Percentiles rank a stretch among this genome's conserved stretches.
These are phyloP conservation scores for Diplotaxis tenuifolia DNA, from an alignment of 345 rosid genomes.

Conservation along the genomic window DNA sequence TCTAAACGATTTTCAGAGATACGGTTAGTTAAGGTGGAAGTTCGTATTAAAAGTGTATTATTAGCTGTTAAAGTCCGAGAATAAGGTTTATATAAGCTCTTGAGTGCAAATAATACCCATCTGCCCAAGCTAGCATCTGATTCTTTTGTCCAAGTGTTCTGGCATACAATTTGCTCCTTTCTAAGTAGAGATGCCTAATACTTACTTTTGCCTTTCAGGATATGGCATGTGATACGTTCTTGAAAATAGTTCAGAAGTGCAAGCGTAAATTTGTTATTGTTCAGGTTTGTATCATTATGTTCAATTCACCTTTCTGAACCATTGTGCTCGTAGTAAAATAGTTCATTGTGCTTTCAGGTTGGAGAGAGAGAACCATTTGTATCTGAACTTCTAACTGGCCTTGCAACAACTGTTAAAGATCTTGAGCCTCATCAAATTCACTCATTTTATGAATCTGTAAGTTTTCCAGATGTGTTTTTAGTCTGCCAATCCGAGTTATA, in stretches of 20 bases:
- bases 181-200: neutral
- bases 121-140: conserved; percentile 8
- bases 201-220: conserved; percentile 51
- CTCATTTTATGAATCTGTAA: conserved; percentile 95
- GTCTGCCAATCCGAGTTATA: conserved; percentile 13
- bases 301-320: neutral
- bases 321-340: neutral
- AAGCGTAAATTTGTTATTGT: conserved; percentile 89
- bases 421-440: conserved; percentile 99
- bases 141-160: neutral
- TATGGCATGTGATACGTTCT: conserved; percentile 99
- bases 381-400: conserved; percentile 93
- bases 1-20: conserved; percentile 1
- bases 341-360: conserved; percentile 54
- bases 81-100: neutral
- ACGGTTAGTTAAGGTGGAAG: neutral
- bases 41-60: neutral
- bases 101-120: neutral
- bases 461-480: conserved; percentile 16
- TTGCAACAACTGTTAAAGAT: conserved; percentile 90
- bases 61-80: neutral
- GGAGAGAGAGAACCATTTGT: conserved; percentile 98
- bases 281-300: conserved; percentile 55
- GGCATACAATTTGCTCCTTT: neutral
- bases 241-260: conserved; percentile 99